Base-by-base conservation (phyloP, 2,329 filamentous ascomycete species). In the Plenodomus biglobosus region DNA sequence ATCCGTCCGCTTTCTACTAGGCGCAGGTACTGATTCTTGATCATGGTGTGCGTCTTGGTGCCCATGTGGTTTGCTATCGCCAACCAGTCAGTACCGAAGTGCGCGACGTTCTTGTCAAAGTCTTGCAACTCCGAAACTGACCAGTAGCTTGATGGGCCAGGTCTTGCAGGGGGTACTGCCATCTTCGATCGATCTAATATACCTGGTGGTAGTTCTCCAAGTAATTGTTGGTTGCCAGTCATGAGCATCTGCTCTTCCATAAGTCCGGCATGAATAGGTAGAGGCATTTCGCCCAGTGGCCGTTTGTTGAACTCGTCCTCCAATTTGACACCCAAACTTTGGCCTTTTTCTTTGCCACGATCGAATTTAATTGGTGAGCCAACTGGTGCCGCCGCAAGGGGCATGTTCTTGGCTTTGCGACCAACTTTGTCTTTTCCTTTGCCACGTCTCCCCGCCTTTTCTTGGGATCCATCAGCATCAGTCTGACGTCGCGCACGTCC, bases 11-110 rank as follows among this genome's bases (percentile, higher is more conserved):
- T 64, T 44, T 77, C 75, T 11, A 77, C 66, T 41, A 75, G 68
- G 43, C 77, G 75, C 42, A 74, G 59, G 48, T 76, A 80, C 56
- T 79, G 74, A 62, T 80, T 80, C 62, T 78, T 79, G 42, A 66
- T 89, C 89, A 94, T 94, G n/a, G 88, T 87, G 46, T 86, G 81
- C 16, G 89, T 92, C 73, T 92, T 92, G 3, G 88, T 90, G 41
- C 86, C 85, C 86, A 94, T 91, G 61, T 90, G 84, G 42, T 78
- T 78, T 35, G 89, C 86, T 70, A 92, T 92, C 3, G 81, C 82
- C 40, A 76, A 76, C 83, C 88, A 94, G 66, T 94, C 88, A 15
- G 86, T 90, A 48, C 89, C 89, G 73, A 90, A 92, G 45, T 89
- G 81, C 42, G 78, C 80, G 39, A 94, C 77, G 48, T 90, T 78